Evolutionary conservation across 306 rosid species (phyloP).

Genomic region (Casuarina equisetifolia): DNA sequence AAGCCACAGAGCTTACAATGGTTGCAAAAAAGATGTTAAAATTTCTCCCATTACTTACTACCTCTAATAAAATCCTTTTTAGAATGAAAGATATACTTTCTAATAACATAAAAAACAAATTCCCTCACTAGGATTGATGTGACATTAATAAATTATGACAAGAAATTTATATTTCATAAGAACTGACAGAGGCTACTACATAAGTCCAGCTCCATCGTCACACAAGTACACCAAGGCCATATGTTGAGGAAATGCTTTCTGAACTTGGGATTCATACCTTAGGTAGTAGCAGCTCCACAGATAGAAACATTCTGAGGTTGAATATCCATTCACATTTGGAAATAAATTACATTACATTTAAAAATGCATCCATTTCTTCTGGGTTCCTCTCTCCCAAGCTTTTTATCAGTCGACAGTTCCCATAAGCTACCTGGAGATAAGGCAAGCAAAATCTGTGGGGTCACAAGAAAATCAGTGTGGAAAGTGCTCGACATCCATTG

Average conservation of each 20-base stretch:
- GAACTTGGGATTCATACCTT: not conserved
- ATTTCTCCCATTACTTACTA: too few species aligned
- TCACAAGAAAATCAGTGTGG: conserved; percentile 49
- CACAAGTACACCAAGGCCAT: not conserved
- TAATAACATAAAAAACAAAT: too few species aligned
- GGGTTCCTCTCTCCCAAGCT: conserved; percentile 5
- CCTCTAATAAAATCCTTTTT: too few species aligned
- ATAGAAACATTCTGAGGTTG: not conserved
- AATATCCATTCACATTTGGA: not conserved
- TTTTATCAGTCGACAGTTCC: not conserved
- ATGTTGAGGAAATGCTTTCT: not conserved
- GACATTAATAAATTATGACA: not conserved
- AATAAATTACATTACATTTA: not conserved
- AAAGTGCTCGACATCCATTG: conserved; percentile 80
- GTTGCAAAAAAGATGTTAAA: too few species aligned
- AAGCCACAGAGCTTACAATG: too few species aligned
- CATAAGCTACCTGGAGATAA: conserved; percentile 15
- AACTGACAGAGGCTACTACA: not conserved
- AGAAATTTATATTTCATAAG: not conserved
- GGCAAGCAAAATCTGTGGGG: not conserved
- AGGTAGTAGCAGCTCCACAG: not conserved
- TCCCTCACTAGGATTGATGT: not conserved
- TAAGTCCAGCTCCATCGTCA: not conserved
- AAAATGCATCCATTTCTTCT: conserved; percentile 6
- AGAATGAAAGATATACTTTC: too few species aligned